Conservation (phyloP, 2,329 filamentous ascomycete genomes). For the Leptographium galeiforme region DNA sequence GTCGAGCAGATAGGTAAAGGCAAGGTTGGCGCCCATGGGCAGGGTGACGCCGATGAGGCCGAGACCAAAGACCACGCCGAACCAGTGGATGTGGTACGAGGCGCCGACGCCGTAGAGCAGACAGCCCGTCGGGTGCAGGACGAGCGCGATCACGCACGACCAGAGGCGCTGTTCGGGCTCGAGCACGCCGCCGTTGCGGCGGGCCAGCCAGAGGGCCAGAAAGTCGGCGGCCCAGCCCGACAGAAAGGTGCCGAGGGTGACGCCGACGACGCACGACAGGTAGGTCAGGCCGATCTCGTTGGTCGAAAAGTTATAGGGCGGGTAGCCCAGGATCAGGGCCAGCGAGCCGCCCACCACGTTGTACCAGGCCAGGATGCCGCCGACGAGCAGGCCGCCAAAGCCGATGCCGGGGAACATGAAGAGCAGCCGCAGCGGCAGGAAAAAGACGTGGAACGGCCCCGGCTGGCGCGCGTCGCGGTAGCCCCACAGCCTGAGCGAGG, state of each 20-base stretch:
- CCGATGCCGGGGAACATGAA: conserved; percentile 1
- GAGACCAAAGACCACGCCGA: conserved; percentile 29
- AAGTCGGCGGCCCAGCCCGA: conserved; percentile 18
- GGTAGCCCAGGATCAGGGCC: conserved; percentile 14
- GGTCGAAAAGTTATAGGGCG: conserved; percentile 18
- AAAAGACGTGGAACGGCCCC: too few species aligned
- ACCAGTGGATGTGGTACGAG: conserved; percentile 17
- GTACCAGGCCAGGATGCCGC: conserved; percentile 17
- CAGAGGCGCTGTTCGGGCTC: conserved; percentile 19
- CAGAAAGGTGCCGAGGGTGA: conserved; percentile 13
- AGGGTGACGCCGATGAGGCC: conserved; percentile 25
- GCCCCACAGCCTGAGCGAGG: too few species aligned
- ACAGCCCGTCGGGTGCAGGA: conserved; percentile 14
- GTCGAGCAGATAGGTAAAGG: conserved; percentile 26
- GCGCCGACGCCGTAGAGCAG: conserved; percentile 19
- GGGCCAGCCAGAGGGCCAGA: conserved; percentile 16
- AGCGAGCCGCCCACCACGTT: conserved; percentile 16
- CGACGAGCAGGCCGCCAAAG: conserved; percentile 16
- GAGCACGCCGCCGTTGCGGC: conserved; percentile 14
- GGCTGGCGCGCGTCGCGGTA: too few species aligned
- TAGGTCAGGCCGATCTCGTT: conserved; percentile 18
- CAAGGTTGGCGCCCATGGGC: conserved; percentile 22
- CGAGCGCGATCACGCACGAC: conserved; percentile 15
- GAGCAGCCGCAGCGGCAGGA: too few species aligned
- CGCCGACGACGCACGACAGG: conserved; percentile 13